A percentile compares a stretch with the other conserved stretches of the same genome.
These are phyloP conservation scores for Neoascochyta sp. DNA, from an alignment of 2,329 filamentous ascomycete genomes.

Conservation along the genomic window DNA sequence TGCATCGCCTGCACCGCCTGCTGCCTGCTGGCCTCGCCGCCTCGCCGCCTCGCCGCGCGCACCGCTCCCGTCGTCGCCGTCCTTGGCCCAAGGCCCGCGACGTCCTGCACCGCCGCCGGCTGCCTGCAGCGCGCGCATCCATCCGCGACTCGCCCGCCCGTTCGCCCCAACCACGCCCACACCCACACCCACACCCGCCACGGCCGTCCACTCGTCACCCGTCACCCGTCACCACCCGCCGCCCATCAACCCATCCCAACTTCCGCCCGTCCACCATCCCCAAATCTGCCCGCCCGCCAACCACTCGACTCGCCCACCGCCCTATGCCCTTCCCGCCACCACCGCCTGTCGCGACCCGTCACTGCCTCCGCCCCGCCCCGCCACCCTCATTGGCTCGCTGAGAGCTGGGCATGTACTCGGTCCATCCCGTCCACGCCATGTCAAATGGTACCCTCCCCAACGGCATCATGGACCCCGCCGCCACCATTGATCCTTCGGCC, in stretches of 20 bases:
- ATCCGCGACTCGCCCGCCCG: no score
- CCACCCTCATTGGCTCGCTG: constrained; percentile 3
- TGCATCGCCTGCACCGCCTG: background rate
- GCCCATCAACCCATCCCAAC: constrained; percentile 5
- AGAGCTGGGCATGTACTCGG: constrained; percentile 39
- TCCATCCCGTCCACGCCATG: constrained; percentile 37
- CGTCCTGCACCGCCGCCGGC: constrained; percentile 15
- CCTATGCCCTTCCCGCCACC: constrained; percentile 23
- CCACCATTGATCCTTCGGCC: constrained; percentile 42
- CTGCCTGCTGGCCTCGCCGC: background rate
- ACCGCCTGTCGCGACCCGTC: constrained; percentile 16
- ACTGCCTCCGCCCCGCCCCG: constrained; percentile 9
- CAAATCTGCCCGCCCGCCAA: constrained; percentile 1
- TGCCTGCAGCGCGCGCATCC: constrained; percentile 19
- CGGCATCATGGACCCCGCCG: constrained; percentile 41
- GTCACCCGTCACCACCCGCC: constrained; percentile 1
- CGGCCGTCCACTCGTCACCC: constrained; percentile 1
- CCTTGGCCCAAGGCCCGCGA: no score
- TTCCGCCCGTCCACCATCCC: constrained; percentile 4
- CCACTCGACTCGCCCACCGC: constrained; percentile 12
- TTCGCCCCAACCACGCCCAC: constrained; percentile 11
- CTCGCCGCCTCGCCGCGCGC: constrained; percentile 1
- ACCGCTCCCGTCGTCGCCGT: constrained; percentile 2
- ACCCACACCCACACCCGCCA: constrained; percentile 10
- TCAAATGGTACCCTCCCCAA: constrained; percentile 40